Base-by-base conservation (phyloP, 2,329 filamentous ascomycete species). In the Didymella arachidicola region DNA sequence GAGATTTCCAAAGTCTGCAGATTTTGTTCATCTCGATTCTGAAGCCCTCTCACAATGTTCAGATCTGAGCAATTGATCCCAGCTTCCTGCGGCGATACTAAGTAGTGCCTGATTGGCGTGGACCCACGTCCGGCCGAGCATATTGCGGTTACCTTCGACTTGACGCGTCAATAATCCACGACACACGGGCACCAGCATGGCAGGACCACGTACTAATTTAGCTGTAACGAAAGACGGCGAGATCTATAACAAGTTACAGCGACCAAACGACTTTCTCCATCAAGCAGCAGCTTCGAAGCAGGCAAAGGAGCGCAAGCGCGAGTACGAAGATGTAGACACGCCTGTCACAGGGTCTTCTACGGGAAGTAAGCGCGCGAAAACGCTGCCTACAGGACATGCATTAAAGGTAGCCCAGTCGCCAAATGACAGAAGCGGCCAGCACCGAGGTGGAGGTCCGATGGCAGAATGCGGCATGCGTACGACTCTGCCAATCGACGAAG, bases 211-310 rank as follows among this genome's bases (percentile, higher is more conserved):
- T 30, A 53, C 64, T 14, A 76, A 76, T 34, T 32, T 67, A 27
- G 73, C 73, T 19, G 59, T 66, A 27, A 78, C 76, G 3, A 65
- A 68, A 54, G 72, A 76, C 54, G 75, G 75, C 39, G 74, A 62
- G 32, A 46, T 54, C 2, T 78, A 78, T 62, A 77, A 78, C 60
- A 78, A 76, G 58, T 65, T 77, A 25, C 66, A 67, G 32, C 68
- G 76, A 47, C 75, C 76, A 2, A 68, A 73, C 50, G 61, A 72
- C 26, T 73, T 68, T 52, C 55, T 71, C 2, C 29, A 62, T 22
- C 39, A 44, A 47, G 18, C 48, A 3, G 26, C 59, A 32, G 12
- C 52, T 12, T 18, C 50, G 1, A 34, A 43, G 10, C 42, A 62
- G 19, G 18, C 57, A 38, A 53, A 44, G 61, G 69, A 72, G 61